Evolutionary conservation across 169 alveolate species (phyloP).

Genomic region (Cryptosporidium xiaoi): DNA sequence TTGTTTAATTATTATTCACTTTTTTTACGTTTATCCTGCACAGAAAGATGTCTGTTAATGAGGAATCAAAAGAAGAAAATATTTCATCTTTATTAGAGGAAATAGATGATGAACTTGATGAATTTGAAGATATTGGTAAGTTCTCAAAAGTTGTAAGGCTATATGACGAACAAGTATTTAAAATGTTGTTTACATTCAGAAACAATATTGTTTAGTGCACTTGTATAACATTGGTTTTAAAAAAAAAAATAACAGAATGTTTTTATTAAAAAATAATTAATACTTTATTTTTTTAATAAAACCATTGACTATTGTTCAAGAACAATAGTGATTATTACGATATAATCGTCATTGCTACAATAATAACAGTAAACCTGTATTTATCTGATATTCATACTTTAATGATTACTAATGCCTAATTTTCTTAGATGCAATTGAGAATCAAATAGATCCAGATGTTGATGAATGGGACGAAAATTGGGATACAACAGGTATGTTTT

Average conservation of each 20-base stretch:
- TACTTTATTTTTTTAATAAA: no score
- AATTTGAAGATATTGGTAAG: constrained; percentile 66
- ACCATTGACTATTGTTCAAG: no score
- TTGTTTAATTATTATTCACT: no score
- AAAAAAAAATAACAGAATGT: not conserved
- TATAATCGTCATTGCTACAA: not conserved
- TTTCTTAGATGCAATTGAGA: constrained; percentile 4
- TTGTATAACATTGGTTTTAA: no score
- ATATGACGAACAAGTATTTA: no score
- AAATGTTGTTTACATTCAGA: no score
- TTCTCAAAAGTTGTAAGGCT: not conserved
- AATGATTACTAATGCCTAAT: not conserved
- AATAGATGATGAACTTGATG: constrained; percentile 69
- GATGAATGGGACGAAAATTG: constrained; percentile 73
- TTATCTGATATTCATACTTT: not conserved
- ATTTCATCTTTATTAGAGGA: constrained; percentile 37
- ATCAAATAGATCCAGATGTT: constrained; percentile 70
- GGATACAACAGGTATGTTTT: constrained; percentile 66
- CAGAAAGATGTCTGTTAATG: constrained; percentile 15
- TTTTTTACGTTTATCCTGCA: not conserved
- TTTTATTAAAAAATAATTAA: no score
- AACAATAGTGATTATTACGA: no score
- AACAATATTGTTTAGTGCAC: no score
- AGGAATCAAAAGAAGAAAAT: constrained; percentile 32
- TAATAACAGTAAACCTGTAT: not conserved